Evolutionary conservation across 2,329 filamentous ascomycete genomes (phyloP).

Genomic region (Botrytis elliptica): DNA sequence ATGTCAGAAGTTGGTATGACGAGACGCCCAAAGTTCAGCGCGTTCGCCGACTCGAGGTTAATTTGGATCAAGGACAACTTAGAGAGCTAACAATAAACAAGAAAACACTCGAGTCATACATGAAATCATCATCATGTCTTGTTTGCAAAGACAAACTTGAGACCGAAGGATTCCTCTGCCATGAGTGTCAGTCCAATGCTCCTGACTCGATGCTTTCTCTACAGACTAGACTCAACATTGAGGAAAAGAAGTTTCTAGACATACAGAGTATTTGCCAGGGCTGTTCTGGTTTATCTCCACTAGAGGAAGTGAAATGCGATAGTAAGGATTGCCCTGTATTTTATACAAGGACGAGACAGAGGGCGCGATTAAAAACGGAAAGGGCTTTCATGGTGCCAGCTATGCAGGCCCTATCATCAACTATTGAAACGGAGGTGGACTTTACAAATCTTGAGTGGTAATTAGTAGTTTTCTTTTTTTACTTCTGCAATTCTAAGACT

Average conservation of each 20-base stretch:
- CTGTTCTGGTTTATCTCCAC: slow-evolving; percentile 70
- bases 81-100: slow-evolving; percentile 43
- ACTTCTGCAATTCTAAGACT: background rate
- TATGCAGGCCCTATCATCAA: slow-evolving; percentile 43
- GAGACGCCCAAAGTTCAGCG: slow-evolving; percentile 92
- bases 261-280: slow-evolving; percentile 73
- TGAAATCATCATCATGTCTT: slow-evolving; percentile 76
- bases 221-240: slow-evolving; percentile 57
- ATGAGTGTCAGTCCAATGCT: slow-evolving; percentile 52
- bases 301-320: slow-evolving; percentile 81
- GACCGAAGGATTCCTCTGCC: slow-evolving; percentile 54
- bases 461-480: background rate
- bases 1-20: slow-evolving; percentile 87
- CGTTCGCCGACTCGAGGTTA: slow-evolving; percentile 52
- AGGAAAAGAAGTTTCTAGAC: slow-evolving; percentile 63
- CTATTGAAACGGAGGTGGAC: slow-evolving; percentile 18
- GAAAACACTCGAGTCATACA: slow-evolving; percentile 90
- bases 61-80: slow-evolving; percentile 35
- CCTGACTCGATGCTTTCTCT: slow-evolving; percentile 64
- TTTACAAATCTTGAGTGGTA: slow-evolving; percentile 37
- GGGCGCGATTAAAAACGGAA: slow-evolving; percentile 45
- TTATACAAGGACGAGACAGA: slow-evolving; percentile 70
- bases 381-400: slow-evolving; percentile 43
- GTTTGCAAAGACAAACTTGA: slow-evolving; percentile 60
- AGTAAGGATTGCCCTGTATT: slow-evolving; percentile 92